Percentiles rank a stretch among this genome's conserved stretches.
Conservation (phyloP, 805 yeast genomes). For the Suhomyces xylopsoci region DNA sequence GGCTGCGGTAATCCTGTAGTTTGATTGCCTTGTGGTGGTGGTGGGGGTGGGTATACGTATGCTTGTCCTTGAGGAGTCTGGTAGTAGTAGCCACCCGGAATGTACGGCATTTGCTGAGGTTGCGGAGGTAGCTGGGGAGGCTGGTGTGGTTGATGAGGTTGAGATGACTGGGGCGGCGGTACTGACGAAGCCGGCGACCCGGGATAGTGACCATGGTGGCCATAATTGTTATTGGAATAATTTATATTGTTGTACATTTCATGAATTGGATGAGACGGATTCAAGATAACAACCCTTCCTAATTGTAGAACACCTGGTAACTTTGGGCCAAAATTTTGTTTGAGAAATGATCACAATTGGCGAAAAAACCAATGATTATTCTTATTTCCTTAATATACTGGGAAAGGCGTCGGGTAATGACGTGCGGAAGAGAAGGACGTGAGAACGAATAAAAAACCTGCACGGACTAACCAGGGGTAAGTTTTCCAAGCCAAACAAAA, state of each 20-base stretch:
- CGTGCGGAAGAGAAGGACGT: neutral
- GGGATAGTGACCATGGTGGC: constrained; percentile 2
- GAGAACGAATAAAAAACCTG: neutral
- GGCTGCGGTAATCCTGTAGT: too few relatives aligned
- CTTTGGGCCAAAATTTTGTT: neutral
- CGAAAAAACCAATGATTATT: neutral
- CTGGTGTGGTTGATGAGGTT: constrained; percentile 2
- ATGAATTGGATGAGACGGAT: neutral
- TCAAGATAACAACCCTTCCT: neutral
- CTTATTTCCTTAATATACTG: neutral
- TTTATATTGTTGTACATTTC: constrained; percentile 2
- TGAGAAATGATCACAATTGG: neutral
- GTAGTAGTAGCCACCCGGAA: neutral
- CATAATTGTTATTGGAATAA: neutral
- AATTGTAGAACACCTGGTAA: neutral
- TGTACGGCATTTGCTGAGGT: neutral
- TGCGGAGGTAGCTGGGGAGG: constrained; percentile 3
- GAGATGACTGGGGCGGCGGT: neutral
- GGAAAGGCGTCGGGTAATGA: neutral
- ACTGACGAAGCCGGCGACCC: neutral
- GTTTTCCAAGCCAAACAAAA: neutral
- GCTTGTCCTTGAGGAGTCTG: constrained; percentile 3
- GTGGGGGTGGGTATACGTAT: neutral
- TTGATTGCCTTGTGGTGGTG: neutral
- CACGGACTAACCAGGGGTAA: neutral